These are phyloP conservation scores for Myriosclerotinia curreyana DNA, from an alignment of 2,329 filamentous ascomycete genomes.

Conservation along the genomic window DNA sequence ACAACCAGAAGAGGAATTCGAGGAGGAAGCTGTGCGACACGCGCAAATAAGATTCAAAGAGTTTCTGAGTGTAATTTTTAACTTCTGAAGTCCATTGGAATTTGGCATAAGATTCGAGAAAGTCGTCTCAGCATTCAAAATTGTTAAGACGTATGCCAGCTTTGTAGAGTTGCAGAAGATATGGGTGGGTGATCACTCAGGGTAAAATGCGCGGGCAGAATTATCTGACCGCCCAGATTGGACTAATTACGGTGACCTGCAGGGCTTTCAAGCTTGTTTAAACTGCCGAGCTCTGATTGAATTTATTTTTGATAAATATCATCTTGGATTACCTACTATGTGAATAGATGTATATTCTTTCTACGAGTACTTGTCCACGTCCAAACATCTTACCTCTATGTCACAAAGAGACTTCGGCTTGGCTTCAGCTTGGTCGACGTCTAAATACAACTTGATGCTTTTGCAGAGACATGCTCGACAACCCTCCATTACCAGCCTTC, in stretches of 20 bases:
- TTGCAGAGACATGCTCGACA: not conserved
- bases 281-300: slow-evolving; percentile 15
- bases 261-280: slow-evolving; percentile 9
- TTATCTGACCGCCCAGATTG: slow-evolving; percentile 8
- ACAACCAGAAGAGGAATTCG: slow-evolving; percentile 22
- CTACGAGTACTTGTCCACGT: not conserved
- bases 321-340: not conserved
- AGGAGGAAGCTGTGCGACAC: slow-evolving; percentile 29
- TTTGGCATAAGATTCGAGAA: slow-evolving; percentile 18
- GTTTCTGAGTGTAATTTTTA: slow-evolving; percentile 23
- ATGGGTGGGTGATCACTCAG: slow-evolving; percentile 22
- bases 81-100: slow-evolving; percentile 30
- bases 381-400: not conserved
- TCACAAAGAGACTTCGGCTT: not conserved
- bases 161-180: slow-evolving; percentile 19
- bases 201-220: slow-evolving; percentile 21
- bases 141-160: slow-evolving; percentile 17
- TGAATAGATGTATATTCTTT: not conserved
- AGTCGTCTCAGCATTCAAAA: slow-evolving; percentile 1
- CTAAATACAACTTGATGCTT: not conserved
- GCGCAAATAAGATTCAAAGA: slow-evolving; percentile 24
- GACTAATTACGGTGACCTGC: slow-evolving; percentile 10
- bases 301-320: slow-evolving; percentile 6
- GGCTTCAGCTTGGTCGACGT: not conserved
- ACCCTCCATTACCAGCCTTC: not conserved